These are phyloP conservation scores for Rhynchospora tenuis DNA, from an alignment of 176 grass and related monocot species.

Conservation along the genomic window DNA sequence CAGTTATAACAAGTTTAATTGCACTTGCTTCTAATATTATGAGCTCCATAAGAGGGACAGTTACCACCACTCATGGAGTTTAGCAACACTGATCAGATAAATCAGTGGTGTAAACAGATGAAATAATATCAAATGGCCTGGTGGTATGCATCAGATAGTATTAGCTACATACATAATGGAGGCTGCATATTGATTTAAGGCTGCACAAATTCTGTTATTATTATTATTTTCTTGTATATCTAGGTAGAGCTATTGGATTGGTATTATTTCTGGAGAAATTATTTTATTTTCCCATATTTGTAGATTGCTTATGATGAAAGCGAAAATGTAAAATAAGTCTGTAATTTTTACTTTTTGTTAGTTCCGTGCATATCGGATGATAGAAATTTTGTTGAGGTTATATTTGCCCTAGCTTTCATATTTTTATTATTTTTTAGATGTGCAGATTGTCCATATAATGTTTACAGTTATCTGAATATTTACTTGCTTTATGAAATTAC, in stretches of 20 bases:
- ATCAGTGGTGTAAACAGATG: not conserved
- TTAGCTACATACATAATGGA: not conserved
- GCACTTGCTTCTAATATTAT: constrained; percentile 78
- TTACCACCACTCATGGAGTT: not conserved
- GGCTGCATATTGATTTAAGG: not conserved
- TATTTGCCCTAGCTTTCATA: not conserved
- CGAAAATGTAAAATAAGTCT: not conserved
- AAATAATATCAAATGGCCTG: not conserved
- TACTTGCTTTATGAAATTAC: not conserved
- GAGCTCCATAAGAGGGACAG: constrained; percentile 29
- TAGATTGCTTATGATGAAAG: not conserved
- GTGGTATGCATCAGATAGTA: not conserved
- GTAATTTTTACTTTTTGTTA: not conserved
- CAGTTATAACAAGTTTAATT: constrained; percentile 68
- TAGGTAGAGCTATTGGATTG: not conserved
- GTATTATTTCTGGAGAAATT: not conserved
- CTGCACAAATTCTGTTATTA: not conserved
- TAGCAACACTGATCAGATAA: not conserved
- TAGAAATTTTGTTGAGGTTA: not conserved
- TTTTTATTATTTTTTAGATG: not conserved
- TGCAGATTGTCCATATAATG: not conserved
- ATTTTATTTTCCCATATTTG: not conserved
- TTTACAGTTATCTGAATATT: not conserved
- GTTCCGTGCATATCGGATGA: not conserved
- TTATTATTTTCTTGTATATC: not conserved